Base-by-base conservation (phyloP, 768 basidiomycete genomes). In the Paxillus rubicundulus region DNA sequence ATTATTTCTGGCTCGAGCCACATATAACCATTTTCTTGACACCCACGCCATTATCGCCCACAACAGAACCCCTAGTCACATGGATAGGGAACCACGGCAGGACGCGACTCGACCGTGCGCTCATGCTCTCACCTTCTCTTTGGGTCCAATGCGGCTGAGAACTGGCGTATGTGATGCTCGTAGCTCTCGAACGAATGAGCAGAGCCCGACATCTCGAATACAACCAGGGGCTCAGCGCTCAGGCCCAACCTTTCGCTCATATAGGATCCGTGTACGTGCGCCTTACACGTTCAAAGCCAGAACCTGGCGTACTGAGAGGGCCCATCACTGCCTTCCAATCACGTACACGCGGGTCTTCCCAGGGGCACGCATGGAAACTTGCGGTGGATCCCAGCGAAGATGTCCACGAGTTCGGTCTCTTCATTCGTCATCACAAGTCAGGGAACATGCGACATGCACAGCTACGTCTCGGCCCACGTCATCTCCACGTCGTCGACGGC, bases 281-380 rank as follows among this genome's bases (percentile, higher is more conserved):
- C 37, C 17, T 18, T 18, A 10, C 37, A 17, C n/a, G n/a, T 38
- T 38, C n/a, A 17, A n/a, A 13, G 17, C 17, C 17, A 38, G 37
- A 38, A 38, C 9, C 37, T 18, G n/a, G 37, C 16, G n/a, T n/a
- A 3, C 17, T 16, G 16, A 27, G 24, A n/a, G 21, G 4, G 5
- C 24, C 2, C 6, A 24, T 24, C 24, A 24, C 24, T 24, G 24
- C 3, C 24, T 2, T 24, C 21, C 21, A 21, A 21, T 21, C 21
- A 21, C 21, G 4, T 24, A 24, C 24, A 24, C 24, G 24, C 24
- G 24, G 24, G 24, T 14, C 10, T 27, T 44, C 43, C 32, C 43
- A 28, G 27, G 28, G 21, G 37, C 2, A 18, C 3, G 60, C 54
- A 55, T 62, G 47, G 46, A 61, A 60, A 50, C 37, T 28, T n/a